Evolutionary conservation across 2,329 filamentous ascomycete genomes (phyloP).

Genomic region (Claviceps capensis): DNA sequence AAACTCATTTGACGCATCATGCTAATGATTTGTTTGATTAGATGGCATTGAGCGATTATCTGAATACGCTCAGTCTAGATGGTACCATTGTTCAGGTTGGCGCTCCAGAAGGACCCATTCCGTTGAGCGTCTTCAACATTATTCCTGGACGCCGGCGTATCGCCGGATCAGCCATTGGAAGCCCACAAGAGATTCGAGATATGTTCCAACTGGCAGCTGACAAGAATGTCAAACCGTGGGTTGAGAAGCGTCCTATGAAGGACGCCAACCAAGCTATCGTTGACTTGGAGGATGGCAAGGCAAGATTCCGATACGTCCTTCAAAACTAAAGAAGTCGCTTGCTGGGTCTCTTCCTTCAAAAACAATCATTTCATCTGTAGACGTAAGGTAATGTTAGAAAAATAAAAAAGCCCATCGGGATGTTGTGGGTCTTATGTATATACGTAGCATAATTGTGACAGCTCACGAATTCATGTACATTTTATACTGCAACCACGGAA

Average conservation of each 20-base stretch:
- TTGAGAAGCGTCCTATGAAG: conserved; percentile 40
- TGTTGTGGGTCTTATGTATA: background rate
- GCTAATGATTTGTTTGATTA: conserved; percentile 1
- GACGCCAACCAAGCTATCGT: conserved; percentile 42
- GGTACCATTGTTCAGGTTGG: conserved; percentile 55
- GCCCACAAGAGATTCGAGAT: conserved; percentile 41
- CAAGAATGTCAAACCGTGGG: conserved; percentile 41
- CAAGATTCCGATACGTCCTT: conserved; percentile 33
- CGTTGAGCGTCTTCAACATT: conserved; percentile 26
- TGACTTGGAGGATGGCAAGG: conserved; percentile 41
- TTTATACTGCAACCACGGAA: background rate
- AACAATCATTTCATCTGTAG: background rate
- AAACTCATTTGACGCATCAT: background rate
- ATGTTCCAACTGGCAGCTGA: conserved; percentile 45
- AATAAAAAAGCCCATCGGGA: background rate
- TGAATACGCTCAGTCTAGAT: conserved; percentile 41
- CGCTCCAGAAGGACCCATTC: conserved; percentile 11
- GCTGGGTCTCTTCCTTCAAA: background rate
- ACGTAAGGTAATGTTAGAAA: background rate
- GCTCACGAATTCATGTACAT: background rate
- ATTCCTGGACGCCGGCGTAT: conserved; percentile 39
- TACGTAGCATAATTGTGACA: no score
- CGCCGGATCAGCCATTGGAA: conserved; percentile 31
- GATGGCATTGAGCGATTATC: conserved; percentile 49
- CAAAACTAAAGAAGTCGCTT: conserved; percentile 19